Base-by-base conservation (phyloP, 2,329 filamentous ascomycete genomes). In the Canariomyces notabilis region DNA sequence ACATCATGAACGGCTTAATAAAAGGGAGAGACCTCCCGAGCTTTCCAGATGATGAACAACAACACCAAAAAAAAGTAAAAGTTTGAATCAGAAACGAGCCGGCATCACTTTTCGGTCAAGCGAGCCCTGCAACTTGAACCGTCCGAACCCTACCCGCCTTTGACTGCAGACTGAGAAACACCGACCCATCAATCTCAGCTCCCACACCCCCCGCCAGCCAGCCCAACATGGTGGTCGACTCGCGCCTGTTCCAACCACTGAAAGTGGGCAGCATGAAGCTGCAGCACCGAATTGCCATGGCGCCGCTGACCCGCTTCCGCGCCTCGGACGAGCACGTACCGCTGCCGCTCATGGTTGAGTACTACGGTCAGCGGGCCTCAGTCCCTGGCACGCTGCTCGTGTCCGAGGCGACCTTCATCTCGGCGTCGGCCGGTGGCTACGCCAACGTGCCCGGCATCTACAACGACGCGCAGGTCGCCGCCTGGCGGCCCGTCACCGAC, bases 401-500 rank as follows among this genome's bases (percentile, higher is more conserved):
- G 41, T 64, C 64, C 2, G 70, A 74, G 44, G 70, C 70, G 71
- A 64, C 77, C 67, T 60, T 73, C 60, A 53, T 57, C 32, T 69
- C 37, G 57, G 67, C 59, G 9, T 48, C 57, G 9, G 61, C 62
- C 0, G 65, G 63, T 9, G 67, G 66, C 0, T 61, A 61, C 19
- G 49, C 63, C 32, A 74, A 78, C 44, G 72, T 74, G 0, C 80
- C 82, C 0, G 80, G 79, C 1, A 76, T 85, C 55, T 82, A 70
- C 55, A 73, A 62, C 34, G 61, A 70, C 1, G 70, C 66, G 18
- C 80, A 83, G 53, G 68, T 77, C 37, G 68, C 69, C 0, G 75
- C 69, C 0, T 86, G 82, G 82, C 75, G 71, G 12, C 66, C 70
- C 45, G 66, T 85, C 21, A 79, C 76, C 2, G 72, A 78, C 38